Evolutionary conservation across 2,329 filamentous ascomycete species (phyloP), one percentile per base, ranked within the genome.

Genomic region (Didymella pomorum): DNA sequence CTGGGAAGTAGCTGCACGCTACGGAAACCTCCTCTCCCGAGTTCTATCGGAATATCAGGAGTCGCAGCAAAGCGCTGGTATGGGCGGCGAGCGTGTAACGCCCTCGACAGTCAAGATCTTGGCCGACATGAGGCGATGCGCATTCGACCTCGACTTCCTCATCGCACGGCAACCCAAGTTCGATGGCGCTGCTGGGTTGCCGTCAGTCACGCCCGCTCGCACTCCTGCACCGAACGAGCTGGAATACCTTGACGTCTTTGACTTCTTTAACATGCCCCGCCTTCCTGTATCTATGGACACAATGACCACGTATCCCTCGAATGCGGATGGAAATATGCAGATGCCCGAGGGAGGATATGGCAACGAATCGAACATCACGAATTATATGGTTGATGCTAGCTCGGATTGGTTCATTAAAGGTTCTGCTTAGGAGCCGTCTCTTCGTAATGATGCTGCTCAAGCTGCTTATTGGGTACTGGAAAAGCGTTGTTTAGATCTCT

Each of bases 191-290:
- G 63, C 69, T 18, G 82, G 78, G 81, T 21, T 68, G 20, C 57
- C 66, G 7, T 67, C 69, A 12, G 56, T 76, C 16, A 88, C 87
- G 0, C 86, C 87, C 1, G 84, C 85, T 1, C 84, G 87, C 62
- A 90, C 88, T 28, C 90, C 91, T 0, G 90, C 87, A 10, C 86
- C 90, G 1, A 92, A 95, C 66, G 92, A 96, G 71, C 81, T 97
- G 3, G 93, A 96, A 73, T 96, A 96, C 72, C 81, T 97, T 2
- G 93, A 97, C 68, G 91, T 97, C 0, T 97, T 97, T 73, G 92
- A 95, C 68, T 97, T 96, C 73, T 97, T 97, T 82, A 97, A 97
- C 72, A 87, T 96, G 55, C 93, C 93, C 1, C 82, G 92, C 18
- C 79, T 97, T 23, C 84, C 85, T 0, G 76, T 79, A 0, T 73